These are phyloP conservation scores for Bromus sterilis DNA, from an alignment of 176 grass and related monocot genomes.

Conservation along the genomic window DNA sequence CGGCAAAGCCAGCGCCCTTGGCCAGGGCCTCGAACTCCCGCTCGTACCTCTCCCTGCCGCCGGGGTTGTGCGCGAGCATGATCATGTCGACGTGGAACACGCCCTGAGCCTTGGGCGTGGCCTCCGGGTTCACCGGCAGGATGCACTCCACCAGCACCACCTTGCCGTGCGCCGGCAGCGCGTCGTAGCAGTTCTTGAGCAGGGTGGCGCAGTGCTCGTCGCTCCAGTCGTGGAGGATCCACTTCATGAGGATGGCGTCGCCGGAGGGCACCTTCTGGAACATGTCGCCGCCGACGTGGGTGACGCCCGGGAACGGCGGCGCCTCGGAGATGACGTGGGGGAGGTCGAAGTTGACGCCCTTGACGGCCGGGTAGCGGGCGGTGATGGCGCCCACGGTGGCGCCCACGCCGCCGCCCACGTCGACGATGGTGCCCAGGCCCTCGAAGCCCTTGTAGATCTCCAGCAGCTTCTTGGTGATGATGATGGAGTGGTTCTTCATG, in stretches of 20 bases:
- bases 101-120: conserved; percentile 50
- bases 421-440: conserved; percentile 47
- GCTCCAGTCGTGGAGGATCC: conserved; percentile 98
- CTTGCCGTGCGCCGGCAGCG: conserved; percentile 67
- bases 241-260: conserved; percentile 97
- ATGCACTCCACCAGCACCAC: conserved; percentile 75
- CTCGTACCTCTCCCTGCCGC: conserved; percentile 78
- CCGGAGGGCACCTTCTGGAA: conserved; percentile 52
- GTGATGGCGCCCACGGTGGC: conserved; percentile 68
- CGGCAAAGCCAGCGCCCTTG: conserved; percentile 38
- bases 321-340: conserved; percentile 96
- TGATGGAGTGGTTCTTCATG: conserved; percentile 86
- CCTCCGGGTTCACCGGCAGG: conserved; percentile 52
- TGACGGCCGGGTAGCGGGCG: conserved; percentile 36
- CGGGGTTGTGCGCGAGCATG: conserved; percentile 98
- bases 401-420: conserved; percentile 90
- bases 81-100: conserved; percentile 78
- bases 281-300: conserved; percentile 88
- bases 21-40: conserved; percentile 70
- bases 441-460: conserved; percentile 74
- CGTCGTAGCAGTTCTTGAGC: conserved; percentile 89
- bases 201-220: conserved; percentile 63
- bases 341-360: conserved; percentile 80
- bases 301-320: conserved; percentile 63
- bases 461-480: conserved; percentile 85